Percentiles rank a stretch among this genome's conserved stretches.
Evolutionary conservation across 495 filamentous ascomycete species (phyloP).

Genomic region (Daldinia concentrica): DNA sequence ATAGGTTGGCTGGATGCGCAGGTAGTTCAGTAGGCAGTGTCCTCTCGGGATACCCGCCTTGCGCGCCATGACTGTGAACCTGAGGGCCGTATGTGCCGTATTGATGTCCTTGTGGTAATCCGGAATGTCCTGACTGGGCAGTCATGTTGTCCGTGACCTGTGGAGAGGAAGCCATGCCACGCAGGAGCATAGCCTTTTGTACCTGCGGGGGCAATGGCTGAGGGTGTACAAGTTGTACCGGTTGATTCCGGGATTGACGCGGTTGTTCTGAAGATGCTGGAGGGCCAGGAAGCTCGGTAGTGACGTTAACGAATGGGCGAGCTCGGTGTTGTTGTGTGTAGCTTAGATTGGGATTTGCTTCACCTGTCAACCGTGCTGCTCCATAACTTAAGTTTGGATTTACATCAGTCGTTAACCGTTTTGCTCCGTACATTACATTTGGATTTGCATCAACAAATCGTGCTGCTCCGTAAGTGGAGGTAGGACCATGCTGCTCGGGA

Average conservation of each 20-base stretch:
- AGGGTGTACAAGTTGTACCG: slow-evolving; percentile 60
- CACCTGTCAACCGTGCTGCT: slow-evolving; percentile 55
- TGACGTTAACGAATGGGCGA: slow-evolving; percentile 41
- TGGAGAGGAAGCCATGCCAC: slow-evolving; percentile 34
- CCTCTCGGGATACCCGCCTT: slow-evolving; percentile 57
- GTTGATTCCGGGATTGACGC: slow-evolving; percentile 39
- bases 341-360: slow-evolving; percentile 38
- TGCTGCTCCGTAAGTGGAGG: slow-evolving; percentile 47
- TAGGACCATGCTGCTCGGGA: slow-evolving; percentile 48
- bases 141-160: slow-evolving; percentile 23
- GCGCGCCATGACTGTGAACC: slow-evolving; percentile 1
- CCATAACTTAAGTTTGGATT: not conserved
- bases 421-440: not conserved
- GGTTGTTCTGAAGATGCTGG: slow-evolving; percentile 18
- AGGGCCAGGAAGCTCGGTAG: slow-evolving; percentile 24
- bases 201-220: slow-evolving; percentile 64
- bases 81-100: slow-evolving; percentile 11
- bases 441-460: slow-evolving; percentile 48
- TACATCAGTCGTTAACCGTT: too few relatives aligned
- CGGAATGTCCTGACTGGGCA: slow-evolving; percentile 37
- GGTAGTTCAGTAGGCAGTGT: slow-evolving; percentile 67
- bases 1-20: slow-evolving; percentile 68
- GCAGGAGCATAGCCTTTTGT: slow-evolving; percentile 53
- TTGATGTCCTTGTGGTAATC: slow-evolving; percentile 43
- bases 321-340: slow-evolving; percentile 37